Conservation (phyloP, 352 stramenopile species). For the Phytophthora pisi region DNA sequence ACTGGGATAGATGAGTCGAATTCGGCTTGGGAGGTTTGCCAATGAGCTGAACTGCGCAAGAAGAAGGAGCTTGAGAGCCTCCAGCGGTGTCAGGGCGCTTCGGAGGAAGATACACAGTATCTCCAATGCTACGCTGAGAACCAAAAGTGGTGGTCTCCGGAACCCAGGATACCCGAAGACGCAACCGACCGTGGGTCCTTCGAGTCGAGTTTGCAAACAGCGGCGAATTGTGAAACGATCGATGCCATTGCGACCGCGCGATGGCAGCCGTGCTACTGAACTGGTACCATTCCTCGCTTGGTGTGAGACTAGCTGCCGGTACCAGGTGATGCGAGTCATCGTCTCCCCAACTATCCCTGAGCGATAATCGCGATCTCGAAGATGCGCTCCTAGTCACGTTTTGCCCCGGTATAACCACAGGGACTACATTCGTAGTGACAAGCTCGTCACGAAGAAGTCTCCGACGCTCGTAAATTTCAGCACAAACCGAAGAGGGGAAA, state of each 20-base stretch:
- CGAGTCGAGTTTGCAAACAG: constrained; percentile 48
- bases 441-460: constrained; percentile 37
- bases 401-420: constrained; percentile 58
- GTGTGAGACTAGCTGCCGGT: constrained; percentile 49
- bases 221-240: constrained; percentile 62
- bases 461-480: constrained; percentile 57
- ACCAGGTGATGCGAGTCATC: constrained; percentile 21
- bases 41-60: constrained; percentile 22
- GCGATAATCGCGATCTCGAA: constrained; percentile 3
- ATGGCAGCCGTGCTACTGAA: constrained; percentile 64
- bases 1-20: constrained; percentile 22
- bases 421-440: constrained; percentile 56
- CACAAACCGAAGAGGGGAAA: constrained; percentile 54
- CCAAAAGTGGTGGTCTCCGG: background rate
- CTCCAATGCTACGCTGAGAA: background rate
- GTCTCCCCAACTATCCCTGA: constrained; percentile 12
- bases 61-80: constrained; percentile 4
- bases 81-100: constrained; percentile 31
- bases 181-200: constrained; percentile 52
- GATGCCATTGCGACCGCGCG: constrained; percentile 50
- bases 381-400: constrained; percentile 18
- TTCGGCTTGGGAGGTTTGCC: constrained; percentile 20
- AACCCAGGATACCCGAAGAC: constrained; percentile 52
- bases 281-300: constrained; percentile 76
- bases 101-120: constrained; percentile 28